These are phyloP conservation scores for Naganishia cerealis DNA, from an alignment of 1,284 basidiomycete species.

Conservation along the genomic window DNA sequence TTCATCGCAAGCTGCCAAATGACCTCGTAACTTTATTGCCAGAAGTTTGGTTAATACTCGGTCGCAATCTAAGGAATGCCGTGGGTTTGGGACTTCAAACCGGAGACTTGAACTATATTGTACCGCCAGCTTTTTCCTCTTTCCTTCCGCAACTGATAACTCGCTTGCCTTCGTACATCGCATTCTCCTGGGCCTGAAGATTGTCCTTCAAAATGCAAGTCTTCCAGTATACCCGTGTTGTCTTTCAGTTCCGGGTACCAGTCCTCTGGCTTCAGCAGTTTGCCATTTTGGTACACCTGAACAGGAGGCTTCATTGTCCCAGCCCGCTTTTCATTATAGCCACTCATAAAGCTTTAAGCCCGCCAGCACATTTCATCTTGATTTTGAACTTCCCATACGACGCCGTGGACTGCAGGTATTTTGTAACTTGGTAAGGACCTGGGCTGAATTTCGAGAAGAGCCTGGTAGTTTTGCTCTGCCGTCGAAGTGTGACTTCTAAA, in stretches of 20 bases:
- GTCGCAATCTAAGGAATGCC: not conserved
- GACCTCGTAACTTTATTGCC: not conserved
- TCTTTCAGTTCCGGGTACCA: constrained; percentile 6
- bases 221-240: constrained; percentile 6
- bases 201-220: not conserved
- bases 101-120: not conserved
- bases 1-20: not conserved
- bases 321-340: constrained; percentile 18
- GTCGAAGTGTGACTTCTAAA: not conserved
- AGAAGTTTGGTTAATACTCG: not conserved
- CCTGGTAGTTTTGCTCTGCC: not conserved
- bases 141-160: not conserved
- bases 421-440: not conserved
- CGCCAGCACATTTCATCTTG: not conserved
- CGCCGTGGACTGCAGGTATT: not conserved
- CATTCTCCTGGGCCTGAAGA: not conserved
- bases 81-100: not conserved
- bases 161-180: not conserved
- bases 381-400: constrained; percentile 2
- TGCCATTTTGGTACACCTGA: constrained; percentile 4
- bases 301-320: constrained; percentile 18
- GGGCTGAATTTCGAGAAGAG: not conserved
- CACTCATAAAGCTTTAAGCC: constrained; percentile 8
- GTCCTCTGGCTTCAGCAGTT: constrained; percentile 1
- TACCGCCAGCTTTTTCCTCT: not conserved